These are phyloP conservation scores for Pyrenophora graminea DNA, from an alignment of 2,329 filamentous ascomycete species.

Conservation along the genomic window DNA sequence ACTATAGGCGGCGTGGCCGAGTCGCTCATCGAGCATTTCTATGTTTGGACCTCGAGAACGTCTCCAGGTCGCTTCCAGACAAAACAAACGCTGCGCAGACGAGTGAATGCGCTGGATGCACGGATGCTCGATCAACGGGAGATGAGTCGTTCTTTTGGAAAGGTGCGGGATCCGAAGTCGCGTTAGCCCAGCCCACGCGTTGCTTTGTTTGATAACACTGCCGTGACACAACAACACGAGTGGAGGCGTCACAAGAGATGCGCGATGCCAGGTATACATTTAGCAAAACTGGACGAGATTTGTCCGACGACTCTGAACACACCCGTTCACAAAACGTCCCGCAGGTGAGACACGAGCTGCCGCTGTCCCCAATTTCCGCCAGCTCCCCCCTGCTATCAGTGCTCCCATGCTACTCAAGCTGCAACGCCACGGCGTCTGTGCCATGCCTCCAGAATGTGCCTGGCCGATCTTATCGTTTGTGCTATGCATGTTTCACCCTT, in stretches of 20 bases:
- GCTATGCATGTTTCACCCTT: constrained; percentile 3
- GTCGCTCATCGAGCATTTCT: constrained; percentile 35
- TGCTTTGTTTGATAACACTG: constrained; percentile 10
- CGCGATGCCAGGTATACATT: constrained; percentile 1
- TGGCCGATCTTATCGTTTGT: constrained; percentile 3
- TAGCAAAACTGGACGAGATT: background rate
- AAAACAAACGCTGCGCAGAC: constrained; percentile 21
- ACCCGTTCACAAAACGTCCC: constrained; percentile 11
- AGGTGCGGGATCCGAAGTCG: constrained; percentile 6
- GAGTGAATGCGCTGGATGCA: constrained; percentile 17
- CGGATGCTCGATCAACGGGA: constrained; percentile 15
- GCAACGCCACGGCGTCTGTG: constrained; percentile 9
- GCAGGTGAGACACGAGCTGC: constrained; percentile 13
- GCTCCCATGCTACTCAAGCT: constrained; percentile 6
- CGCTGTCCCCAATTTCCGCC: constrained; percentile 16
- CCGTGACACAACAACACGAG: constrained; percentile 5
- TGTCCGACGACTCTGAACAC: constrained; percentile 2
- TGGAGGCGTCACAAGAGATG: background rate
- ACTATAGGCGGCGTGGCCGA: constrained; percentile 24
- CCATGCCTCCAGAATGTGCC: background rate
- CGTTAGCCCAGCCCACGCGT: constrained; percentile 10
- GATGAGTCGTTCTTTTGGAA: constrained; percentile 16
- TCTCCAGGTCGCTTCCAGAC: constrained; percentile 23
- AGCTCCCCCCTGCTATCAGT: constrained; percentile 14
- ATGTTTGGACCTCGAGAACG: constrained; percentile 17